Base-by-base conservation (phyloP, 2,329 filamentous ascomycete genomes). In the Talaromyces sp. region DNA sequence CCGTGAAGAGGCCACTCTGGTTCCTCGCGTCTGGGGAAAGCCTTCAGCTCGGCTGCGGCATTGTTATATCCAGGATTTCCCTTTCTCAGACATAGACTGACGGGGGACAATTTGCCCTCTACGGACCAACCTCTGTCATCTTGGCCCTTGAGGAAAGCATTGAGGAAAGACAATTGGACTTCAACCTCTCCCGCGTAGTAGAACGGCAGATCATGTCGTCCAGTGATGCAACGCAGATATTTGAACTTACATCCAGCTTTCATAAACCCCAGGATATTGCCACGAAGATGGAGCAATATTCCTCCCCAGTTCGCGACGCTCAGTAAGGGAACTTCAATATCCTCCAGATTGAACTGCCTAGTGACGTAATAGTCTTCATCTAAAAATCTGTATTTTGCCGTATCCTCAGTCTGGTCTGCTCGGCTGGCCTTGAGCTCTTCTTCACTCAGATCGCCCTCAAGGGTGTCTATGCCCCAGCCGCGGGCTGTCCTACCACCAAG, bases 151-250 rank as follows among this genome's bases (percentile, higher is more conserved):
- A 91, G 78, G 67, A 91, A 91, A 0, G 87, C 87, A 61, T 89
- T 85, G 0, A 90, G 74, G 69, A 91, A 91, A 64, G 82, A 84
- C 54, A 78, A 79, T 67, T 90, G 88, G 0, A 90, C 66, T 62
- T 88, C 85, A 0, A 88, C 87, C 63, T 89, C 85, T 53, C 89
- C 84, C 0, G 81, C 71, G 68, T 89, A 89, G 73, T 89, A 91
- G 69, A 90, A 90, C 0, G 88, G 88, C 1, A 90, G 76, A 65
- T 91, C 88, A 63, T 91, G 88, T 0, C 88, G 80, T 1, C 88
- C 88, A 0, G 83, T 85, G 67, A 90, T 87, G 69, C 89, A 85
- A 6, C 87, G 82, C 0, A 90, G 77, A 64, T 87, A 91, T 70
- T 57, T 57, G 17, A 50, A 26, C 21, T 50, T 10, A 0, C 41